Percentiles rank a stretch among this genome's conserved stretches.
These are phyloP conservation scores for Penicillium macrosclerotiorum DNA, from an alignment of 495 filamentous ascomycete species.

Conservation along the genomic window DNA sequence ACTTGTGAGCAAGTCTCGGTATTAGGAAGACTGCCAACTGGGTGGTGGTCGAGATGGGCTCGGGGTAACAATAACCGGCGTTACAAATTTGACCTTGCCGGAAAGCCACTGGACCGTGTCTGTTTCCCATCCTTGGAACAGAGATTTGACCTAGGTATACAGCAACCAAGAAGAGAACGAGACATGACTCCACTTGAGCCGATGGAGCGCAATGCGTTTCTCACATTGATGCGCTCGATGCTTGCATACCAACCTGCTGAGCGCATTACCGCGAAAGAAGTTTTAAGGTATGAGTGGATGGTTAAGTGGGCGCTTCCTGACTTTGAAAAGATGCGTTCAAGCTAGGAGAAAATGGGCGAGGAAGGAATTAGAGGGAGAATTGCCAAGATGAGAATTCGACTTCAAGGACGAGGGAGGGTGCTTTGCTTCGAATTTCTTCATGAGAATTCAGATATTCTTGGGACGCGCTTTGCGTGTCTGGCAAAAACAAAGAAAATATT, in stretches of 20 bases:
- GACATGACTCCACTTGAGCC: background rate
- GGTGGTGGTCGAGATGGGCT: background rate
- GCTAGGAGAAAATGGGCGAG: too few species aligned
- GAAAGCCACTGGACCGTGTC: background rate
- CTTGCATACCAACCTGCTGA: conserved; percentile 16
- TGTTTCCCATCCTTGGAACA: background rate
- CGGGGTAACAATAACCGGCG: background rate
- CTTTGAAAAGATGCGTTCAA: conserved; percentile 10
- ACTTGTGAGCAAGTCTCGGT: background rate
- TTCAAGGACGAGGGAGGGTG: too few species aligned
- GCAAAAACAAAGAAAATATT: too few species aligned
- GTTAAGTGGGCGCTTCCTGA: conserved; percentile 23
- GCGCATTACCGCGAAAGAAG: conserved; percentile 19
- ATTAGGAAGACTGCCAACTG: background rate
- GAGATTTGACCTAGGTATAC: background rate
- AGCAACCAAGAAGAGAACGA: background rate
- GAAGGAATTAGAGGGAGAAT: too few species aligned
- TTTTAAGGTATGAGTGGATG: conserved; percentile 30
- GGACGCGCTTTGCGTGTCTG: too few species aligned
- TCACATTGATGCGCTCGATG: background rate
- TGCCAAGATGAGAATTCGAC: too few species aligned
- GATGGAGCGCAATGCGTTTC: background rate
- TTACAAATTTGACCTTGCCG: background rate
- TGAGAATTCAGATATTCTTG: too few species aligned
- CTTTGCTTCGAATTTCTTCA: too few species aligned